Conservation (phyloP, 2,329 filamentous ascomycete genomes). For the Paecilomyces niveus region DNA sequence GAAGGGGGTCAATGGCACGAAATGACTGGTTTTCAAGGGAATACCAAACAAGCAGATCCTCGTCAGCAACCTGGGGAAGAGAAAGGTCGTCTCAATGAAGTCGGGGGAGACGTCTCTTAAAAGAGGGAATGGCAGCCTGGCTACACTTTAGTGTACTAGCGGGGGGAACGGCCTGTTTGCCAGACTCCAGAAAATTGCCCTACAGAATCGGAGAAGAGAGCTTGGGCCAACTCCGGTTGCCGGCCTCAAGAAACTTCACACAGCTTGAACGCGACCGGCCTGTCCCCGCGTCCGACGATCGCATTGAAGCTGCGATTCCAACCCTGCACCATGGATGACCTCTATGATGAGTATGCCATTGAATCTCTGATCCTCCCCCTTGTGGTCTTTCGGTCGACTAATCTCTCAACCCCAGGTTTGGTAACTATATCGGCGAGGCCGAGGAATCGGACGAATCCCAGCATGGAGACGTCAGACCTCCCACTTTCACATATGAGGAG, state of each 20-base stretch:
- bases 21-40: neutral
- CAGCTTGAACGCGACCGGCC: neutral
- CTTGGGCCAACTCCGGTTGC: neutral
- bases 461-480: constrained; percentile 65
- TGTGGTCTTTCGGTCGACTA: constrained; percentile 8
- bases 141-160: neutral
- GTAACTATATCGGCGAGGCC: constrained; percentile 95
- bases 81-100: neutral
- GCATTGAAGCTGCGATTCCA: neutral
- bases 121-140: neutral
- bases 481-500: constrained; percentile 72
- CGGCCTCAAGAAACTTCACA: neutral
- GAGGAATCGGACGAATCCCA: constrained; percentile 78
- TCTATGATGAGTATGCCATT: constrained; percentile 77
- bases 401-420: constrained; percentile 58
- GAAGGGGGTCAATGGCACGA: neutral
- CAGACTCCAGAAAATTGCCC: neutral
- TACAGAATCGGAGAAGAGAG: neutral
- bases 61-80: neutral
- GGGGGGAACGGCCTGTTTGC: neutral
- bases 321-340: constrained; percentile 68
- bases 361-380: neutral
- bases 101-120: neutral
- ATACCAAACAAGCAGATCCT: neutral
- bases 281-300: neutral